Evolutionary conservation across 805 yeast genomes (phyloP), one percentile per base, ranked within the genome.

Genomic region (Candida michaelii): DNA sequence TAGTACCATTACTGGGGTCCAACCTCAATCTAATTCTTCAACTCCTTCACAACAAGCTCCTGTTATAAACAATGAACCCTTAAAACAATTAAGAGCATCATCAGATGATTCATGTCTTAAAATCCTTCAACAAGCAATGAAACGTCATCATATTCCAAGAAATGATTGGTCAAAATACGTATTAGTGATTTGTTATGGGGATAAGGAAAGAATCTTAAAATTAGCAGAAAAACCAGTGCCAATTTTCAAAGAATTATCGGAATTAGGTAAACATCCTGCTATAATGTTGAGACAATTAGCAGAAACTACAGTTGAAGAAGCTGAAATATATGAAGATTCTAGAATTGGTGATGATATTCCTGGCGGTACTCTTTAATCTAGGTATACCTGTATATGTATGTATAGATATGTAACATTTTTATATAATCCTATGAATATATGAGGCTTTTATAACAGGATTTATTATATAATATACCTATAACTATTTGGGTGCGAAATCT

Each of bases 91-190:
- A 47, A 67, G 93, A 36, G 95, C 96, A 1, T 84, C 91, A 6
- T 81, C 87, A 18, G 96, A 89, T 42, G 98, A 91, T 54, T 89
- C 97, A 1, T 89, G 97, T 59, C 82, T 85, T 53, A 86, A 86
- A 59, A 84, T 91, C 16, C 66, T 93, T 36, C 95, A 87, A 55
- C 88, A 85, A 27, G 97, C 96, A 4, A 83, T 89, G 85, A 80
- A 83, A 51, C 75, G 95, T 47, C 95, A 90, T 64, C 82, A 82
- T 45, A 73, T 91, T 37, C 81, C 80, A 35, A 77, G 80, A 24
- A 83, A 79, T 39, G 96, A 89, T 56, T 86, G 96, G 90, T 75
- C 85, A 40, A 85, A 88, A 54, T 91, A 89, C 58, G 96, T 90
- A 2, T 67, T 91, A 39, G 89, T 90, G 13, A 85, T 91, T 12